Conservation (phyloP, 176 grass and related monocot species). For the Bromus sterilis region DNA sequence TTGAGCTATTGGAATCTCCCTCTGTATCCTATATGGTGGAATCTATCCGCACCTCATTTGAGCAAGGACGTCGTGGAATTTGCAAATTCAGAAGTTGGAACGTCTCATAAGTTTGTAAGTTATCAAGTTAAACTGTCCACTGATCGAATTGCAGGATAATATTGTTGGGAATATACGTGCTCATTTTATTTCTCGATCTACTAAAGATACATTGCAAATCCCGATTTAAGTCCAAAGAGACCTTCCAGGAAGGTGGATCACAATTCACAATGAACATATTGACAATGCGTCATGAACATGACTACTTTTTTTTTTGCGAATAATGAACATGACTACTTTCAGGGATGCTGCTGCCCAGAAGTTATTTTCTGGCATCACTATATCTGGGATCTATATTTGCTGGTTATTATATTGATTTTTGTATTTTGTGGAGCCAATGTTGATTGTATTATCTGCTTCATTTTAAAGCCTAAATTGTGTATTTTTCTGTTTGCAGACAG, state of each 20-base stretch:
- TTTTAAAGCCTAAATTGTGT: not conserved
- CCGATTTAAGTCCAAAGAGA: not conserved
- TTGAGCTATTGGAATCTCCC: conserved; percentile 32
- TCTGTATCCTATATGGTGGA: conserved; percentile 56
- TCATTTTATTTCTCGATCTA: not conserved
- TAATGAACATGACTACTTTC: not conserved
- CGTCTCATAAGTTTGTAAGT: conserved; percentile 11
- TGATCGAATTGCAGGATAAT: not conserved
- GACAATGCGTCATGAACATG: not conserved
- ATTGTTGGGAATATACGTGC: not conserved
- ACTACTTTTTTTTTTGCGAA: too few species aligned
- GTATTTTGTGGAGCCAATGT: not conserved
- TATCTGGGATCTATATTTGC: not conserved
- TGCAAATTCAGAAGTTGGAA: conserved; percentile 82
- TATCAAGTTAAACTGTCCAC: not conserved
- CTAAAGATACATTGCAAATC: not conserved
- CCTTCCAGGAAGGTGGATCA: not conserved
- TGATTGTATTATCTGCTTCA: not conserved
- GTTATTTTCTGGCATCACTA: not conserved
- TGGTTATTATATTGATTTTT: not conserved
- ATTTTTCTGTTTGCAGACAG: conserved; percentile 7
- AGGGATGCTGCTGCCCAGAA: not conserved
- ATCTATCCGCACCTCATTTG: conserved; percentile 79
- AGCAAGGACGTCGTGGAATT: conserved; percentile 65
- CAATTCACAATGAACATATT: not conserved